phyloP scores from a whole-genome alignment of 129 eudicot genomes.

The Saposhnikovia divaricata region DNA sequence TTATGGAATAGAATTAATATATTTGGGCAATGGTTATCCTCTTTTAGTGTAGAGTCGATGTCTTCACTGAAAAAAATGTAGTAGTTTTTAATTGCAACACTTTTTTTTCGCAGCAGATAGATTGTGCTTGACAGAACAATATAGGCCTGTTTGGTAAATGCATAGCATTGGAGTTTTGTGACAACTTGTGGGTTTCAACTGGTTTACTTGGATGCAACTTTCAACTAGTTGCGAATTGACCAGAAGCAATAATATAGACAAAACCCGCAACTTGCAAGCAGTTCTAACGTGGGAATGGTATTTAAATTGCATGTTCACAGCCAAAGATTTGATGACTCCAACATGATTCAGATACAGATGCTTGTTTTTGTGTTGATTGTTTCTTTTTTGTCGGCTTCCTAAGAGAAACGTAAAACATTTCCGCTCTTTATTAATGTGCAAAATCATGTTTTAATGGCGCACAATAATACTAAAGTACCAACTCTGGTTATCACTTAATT shows the following conservation, averaged over 20 bases:
- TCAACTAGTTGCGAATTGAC: background rate
- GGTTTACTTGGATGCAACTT: background rate
- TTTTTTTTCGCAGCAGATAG: background rate
- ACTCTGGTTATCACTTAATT: too few relatives aligned
- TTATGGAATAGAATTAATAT: too few relatives aligned
- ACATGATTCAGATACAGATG: background rate
- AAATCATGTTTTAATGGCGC: too few relatives aligned
- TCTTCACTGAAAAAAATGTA: too few relatives aligned
- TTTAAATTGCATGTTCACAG: background rate
- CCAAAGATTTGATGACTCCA: background rate
- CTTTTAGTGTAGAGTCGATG: too few relatives aligned
- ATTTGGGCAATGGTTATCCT: background rate
- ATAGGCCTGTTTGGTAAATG: too few relatives aligned
- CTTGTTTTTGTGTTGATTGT: background rate
- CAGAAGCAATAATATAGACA: background rate
- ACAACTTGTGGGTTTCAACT: background rate
- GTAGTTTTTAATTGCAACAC: background rate
- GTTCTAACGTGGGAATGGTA: background rate
- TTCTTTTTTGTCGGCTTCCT: background rate
- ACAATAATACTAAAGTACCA: too few relatives aligned
- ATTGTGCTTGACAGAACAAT: too few relatives aligned
- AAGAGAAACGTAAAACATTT: background rate
- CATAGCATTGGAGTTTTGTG: background rate
- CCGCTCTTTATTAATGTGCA: too few relatives aligned
- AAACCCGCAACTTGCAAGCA: background rate